Evolutionary conservation across 345 rosid genomes (phyloP).

Genomic region (Linum lewisii): DNA sequence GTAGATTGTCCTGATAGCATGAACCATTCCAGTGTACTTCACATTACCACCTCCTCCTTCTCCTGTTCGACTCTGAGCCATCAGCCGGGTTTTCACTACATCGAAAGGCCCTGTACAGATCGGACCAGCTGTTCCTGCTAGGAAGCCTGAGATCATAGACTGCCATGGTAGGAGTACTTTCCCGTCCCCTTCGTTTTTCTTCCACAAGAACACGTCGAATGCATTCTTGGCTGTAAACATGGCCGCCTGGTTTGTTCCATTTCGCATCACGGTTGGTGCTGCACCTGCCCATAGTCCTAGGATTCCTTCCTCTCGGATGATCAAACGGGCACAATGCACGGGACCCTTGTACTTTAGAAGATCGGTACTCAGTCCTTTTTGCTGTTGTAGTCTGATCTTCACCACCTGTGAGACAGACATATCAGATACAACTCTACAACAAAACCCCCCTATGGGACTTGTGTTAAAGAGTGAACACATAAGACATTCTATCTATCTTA

Average conservation of each 20-base stretch:
- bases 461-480: neutral
- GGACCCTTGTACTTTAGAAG: conserved; percentile 90
- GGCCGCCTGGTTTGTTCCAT: conserved; percentile 94
- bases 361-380: conserved; percentile 71
- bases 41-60: conserved; percentile 47
- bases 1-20: conserved; percentile 72
- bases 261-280: conserved; percentile 91
- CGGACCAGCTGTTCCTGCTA: conserved; percentile 92
- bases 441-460: neutral
- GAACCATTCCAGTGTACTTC: conserved; percentile 87
- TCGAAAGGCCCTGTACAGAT: conserved; percentile 93
- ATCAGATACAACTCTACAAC: conserved; percentile 1
- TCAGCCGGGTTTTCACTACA: conserved; percentile 94
- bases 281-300: conserved; percentile 95
- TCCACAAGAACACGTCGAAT: conserved; percentile 75
- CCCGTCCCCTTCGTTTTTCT: conserved; percentile 91
- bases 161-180: conserved; percentile 80
- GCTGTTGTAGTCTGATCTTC: conserved; percentile 91
- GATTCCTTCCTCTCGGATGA: conserved; percentile 64
- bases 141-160: conserved; percentile 92
- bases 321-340: conserved; percentile 64
- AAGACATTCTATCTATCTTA: neutral
- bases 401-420: conserved; percentile 52
- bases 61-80: conserved; percentile 72
- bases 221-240: conserved; percentile 92